Evolutionary conservation across 1,284 basidiomycete genomes (phyloP).

Genomic region (Lignosus rhinocerotis): DNA sequence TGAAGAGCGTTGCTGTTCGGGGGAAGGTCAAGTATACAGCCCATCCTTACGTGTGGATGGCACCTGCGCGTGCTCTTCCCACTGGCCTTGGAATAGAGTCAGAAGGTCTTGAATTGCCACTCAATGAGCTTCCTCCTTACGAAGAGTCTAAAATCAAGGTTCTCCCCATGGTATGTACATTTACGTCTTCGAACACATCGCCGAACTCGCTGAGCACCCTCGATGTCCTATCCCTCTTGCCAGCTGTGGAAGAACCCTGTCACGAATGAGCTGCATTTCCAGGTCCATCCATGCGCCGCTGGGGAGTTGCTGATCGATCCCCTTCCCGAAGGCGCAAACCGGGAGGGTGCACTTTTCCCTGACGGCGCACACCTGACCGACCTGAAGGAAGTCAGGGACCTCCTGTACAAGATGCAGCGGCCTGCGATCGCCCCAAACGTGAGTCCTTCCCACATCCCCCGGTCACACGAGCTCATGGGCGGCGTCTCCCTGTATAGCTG

Average conservation of each 20-base stretch:
- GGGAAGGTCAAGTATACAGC: constrained; percentile 70
- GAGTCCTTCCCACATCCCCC: constrained; percentile 21
- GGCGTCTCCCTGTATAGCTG: constrained; percentile 35
- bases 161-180: constrained; percentile 59
- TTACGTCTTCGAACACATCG: background rate
- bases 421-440: constrained; percentile 76
- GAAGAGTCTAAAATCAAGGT: constrained; percentile 71
- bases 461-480: constrained; percentile 6
- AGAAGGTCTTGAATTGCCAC: constrained; percentile 68
- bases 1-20: constrained; percentile 85
- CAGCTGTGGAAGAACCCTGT: constrained; percentile 86
- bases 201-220: background rate
- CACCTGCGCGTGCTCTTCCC: constrained; percentile 65
- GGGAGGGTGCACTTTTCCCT: constrained; percentile 65
- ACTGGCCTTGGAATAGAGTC: constrained; percentile 80
- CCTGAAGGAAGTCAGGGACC: constrained; percentile 66
- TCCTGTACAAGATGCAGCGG: constrained; percentile 79
- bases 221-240: background rate
- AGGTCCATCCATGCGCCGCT: constrained; percentile 73
- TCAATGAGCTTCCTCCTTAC: constrained; percentile 72
- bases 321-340: constrained; percentile 52
- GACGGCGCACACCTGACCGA: constrained; percentile 74
- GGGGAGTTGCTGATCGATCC: constrained; percentile 60
- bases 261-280: constrained; percentile 74
- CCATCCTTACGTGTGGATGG: constrained; percentile 88